Evolutionary conservation across 495 filamentous ascomycete genomes (phyloP).

Genomic region (Xylaria curta): DNA sequence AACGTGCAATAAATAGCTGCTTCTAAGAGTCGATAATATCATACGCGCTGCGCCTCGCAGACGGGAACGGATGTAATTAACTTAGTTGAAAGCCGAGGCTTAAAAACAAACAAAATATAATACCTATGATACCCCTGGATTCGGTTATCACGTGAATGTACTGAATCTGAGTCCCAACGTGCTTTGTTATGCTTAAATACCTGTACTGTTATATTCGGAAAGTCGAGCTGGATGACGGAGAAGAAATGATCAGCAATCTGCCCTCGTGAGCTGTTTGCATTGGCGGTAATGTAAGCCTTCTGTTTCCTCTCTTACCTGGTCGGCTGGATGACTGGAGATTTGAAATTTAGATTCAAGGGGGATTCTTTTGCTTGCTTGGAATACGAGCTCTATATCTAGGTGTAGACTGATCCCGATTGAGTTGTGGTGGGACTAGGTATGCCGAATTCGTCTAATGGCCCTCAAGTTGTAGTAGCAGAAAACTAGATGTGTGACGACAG

Average conservation of each 20-base stretch:
- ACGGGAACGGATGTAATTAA: conserved; percentile 63
- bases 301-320: too few species aligned
- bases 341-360: too few species aligned
- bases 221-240: neutral
- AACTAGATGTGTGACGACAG: too few species aligned
- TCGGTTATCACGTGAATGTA: neutral
- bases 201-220: neutral
- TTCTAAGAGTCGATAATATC: conserved; percentile 86
- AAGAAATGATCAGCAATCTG: neutral
- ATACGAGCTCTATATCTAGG: too few species aligned
- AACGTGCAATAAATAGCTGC: conserved; percentile 56
- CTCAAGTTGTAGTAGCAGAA: too few species aligned
- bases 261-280: too few species aligned
- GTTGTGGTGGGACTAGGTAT: too few species aligned
- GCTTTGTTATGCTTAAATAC: neutral
- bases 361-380: too few species aligned
- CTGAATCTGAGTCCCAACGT: neutral
- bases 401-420: too few species aligned
- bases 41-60: conserved; percentile 78
- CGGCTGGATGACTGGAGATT: too few species aligned
- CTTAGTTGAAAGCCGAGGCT: neutral
- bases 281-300: too few species aligned
- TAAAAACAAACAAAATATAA: neutral
- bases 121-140: neutral
- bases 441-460: too few species aligned